phyloP scores from a whole-genome alignment of 768 basidiomycete species.

The Phylloporus sp. region DNA sequence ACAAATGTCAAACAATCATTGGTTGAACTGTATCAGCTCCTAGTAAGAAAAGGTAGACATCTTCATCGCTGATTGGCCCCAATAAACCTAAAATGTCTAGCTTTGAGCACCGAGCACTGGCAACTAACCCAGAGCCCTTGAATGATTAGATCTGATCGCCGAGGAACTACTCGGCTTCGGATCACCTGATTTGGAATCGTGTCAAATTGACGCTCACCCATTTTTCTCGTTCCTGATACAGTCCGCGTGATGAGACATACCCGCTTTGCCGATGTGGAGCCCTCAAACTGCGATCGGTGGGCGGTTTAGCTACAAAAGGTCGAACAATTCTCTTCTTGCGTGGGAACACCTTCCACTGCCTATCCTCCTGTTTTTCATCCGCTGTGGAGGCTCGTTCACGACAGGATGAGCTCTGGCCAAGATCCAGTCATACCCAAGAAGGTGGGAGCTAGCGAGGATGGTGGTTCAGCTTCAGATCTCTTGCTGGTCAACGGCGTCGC shows the following conservation, averaged over 20 bases:
- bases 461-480: slow-evolving; percentile 1
- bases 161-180: not conserved
- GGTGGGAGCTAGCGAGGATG: slow-evolving; percentile 10
- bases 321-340: not conserved
- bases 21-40: no score
- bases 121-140: no score
- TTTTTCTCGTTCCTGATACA: not conserved
- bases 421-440: slow-evolving; percentile 16
- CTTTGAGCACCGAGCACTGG: not conserved
- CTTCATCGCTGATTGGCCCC: not conserved
- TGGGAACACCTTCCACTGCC: slow-evolving; percentile 14
- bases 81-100: not conserved
- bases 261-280: not conserved
- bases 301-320: slow-evolving; percentile 14
- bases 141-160: not conserved
- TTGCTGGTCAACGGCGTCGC: slow-evolving; percentile 23
- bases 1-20: no score
- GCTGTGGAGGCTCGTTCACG: not conserved
- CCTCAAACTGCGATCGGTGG: slow-evolving; percentile 1
- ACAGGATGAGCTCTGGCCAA: slow-evolving; percentile 3
- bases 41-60: not conserved
- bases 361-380: not conserved
- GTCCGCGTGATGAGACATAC: not conserved
- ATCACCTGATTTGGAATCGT: not conserved
- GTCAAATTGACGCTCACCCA: not conserved